Evolutionary conservation across 805 yeast genomes (phyloP).

Genomic region (Saccharomycopsis fermentans): DNA sequence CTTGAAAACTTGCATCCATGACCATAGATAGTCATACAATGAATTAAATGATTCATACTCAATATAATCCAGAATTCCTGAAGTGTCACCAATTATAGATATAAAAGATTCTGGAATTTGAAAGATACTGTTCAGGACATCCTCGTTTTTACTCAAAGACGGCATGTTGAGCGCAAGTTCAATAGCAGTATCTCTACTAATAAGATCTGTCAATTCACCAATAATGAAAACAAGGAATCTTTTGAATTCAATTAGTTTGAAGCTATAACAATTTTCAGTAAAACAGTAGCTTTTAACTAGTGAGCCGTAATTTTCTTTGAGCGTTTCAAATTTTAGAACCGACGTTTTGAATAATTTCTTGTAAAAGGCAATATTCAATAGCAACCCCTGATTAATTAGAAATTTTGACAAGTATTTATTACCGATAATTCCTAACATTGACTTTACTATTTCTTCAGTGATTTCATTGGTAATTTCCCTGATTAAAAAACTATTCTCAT

Average conservation of each 20-base stretch:
- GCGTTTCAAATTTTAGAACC: neutral
- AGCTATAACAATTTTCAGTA: neutral
- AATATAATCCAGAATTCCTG: slow-evolving; percentile 29
- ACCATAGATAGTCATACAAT: slow-evolving; percentile 37
- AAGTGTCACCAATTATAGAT: slow-evolving; percentile 21
- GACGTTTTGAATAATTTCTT: neutral
- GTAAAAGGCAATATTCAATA: slow-evolving; percentile 3
- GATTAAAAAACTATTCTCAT: slow-evolving; percentile 3
- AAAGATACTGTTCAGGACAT: slow-evolving; percentile 22
- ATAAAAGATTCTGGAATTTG: slow-evolving; percentile 35
- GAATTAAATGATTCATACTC: slow-evolving; percentile 29
- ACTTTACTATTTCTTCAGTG: slow-evolving; percentile 20
- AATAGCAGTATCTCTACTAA: slow-evolving; percentile 44
- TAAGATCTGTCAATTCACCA: slow-evolving; percentile 28
- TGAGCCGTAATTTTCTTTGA: neutral
- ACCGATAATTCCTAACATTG: slow-evolving; percentile 5
- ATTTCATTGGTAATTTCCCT: slow-evolving; percentile 3
- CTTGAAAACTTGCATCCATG: slow-evolving; percentile 55
- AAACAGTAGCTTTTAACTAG: neutral
- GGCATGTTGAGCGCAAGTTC: slow-evolving; percentile 34
- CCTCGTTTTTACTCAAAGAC: slow-evolving; percentile 22
- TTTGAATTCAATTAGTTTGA: slow-evolving; percentile 1
- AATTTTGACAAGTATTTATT: neutral
- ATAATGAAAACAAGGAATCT: slow-evolving; percentile 22
- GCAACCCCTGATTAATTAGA: slow-evolving; percentile 1